Percentiles rank a stretch among this genome's conserved stretches.
These are phyloP conservation scores for Persicaria tinctoria DNA, from an alignment of 148 eudicot genomes.

Conservation along the genomic window DNA sequence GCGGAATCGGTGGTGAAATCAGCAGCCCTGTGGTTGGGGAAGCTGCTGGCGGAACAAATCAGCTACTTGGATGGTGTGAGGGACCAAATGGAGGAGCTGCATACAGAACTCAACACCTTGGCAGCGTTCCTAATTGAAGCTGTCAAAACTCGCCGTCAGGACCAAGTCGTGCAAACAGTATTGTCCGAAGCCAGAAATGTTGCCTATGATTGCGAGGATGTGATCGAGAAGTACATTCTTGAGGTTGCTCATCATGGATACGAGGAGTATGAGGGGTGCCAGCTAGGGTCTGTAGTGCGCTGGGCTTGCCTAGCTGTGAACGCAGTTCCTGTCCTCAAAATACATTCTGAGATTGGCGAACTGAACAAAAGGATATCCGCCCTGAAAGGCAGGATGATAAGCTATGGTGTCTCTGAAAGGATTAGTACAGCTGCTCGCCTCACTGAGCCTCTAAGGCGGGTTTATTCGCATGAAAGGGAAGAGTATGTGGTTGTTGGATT, in stretches of 20 bases:
- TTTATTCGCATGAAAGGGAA: background rate
- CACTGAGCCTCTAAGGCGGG: background rate
- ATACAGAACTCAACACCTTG: background rate
- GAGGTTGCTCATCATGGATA: background rate
- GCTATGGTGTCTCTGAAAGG: background rate
- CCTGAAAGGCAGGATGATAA: background rate
- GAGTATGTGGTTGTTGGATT: conserved; percentile 1
- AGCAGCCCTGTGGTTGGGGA: conserved; percentile 4
- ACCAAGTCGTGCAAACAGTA: background rate
- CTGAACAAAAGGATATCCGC: background rate
- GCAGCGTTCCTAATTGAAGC: background rate
- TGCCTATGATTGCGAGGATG: background rate
- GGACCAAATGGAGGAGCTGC: conserved; percentile 1
- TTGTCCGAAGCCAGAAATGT: background rate
- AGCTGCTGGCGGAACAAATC: conserved; percentile 3
- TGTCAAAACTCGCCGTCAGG: background rate
- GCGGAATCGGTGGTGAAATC: conserved; percentile 6
- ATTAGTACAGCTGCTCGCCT: background rate
- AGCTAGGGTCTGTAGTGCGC: background rate
- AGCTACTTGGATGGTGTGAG: background rate
- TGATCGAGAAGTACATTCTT: background rate
- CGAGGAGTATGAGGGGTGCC: background rate
- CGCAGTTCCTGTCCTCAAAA: background rate
- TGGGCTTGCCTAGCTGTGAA: conserved; percentile 2
- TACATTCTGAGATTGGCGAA: background rate